Evolutionary conservation across 352 stramenopile genomes (phyloP), one percentile per base, ranked within the genome.

Genomic region (Phytophthora crassamura): DNA sequence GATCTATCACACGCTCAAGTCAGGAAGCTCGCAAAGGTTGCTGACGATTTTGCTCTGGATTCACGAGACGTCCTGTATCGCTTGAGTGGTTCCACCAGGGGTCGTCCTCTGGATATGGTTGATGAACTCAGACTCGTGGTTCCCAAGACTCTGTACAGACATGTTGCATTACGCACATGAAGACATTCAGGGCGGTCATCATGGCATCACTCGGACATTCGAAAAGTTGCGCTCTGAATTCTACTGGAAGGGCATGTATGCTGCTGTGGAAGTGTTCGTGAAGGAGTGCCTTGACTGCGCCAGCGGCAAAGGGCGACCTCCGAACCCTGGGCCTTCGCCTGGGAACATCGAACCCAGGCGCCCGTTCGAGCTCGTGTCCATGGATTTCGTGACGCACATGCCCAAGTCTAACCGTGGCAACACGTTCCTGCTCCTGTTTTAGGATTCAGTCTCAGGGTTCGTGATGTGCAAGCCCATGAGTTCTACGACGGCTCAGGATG

Each of bases 161-260:
- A 52, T 45, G 35, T 28, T 28, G 22, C 22, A 28, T 28, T 28
- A 28, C 4, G 22, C 22, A 28, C 22, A 28, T 28, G 22, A 52
- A 20, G 22, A 46, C 14, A 53, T 48, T 35, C 43, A 47, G 2
- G 41, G 32, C 32, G 42, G 41, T 15, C 54, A 54, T 11, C 42
- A 62, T 40, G 54, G 41, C 0, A 54, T 54, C 9, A 62, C 42
- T 2, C 22, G 54, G 33, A 48, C 54, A 4, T 54, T 48, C 47
- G 54, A 62, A 14, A 46, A 33, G 15, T 10, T 62, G 5, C 54
- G 41, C 15, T 62, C 40, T 11, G 54, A 53, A 5, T 54, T 62
- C 14, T 62, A 39, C 15, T 54, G 42, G 54, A 5, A 14, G 0
- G 18, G 54, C 1, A 62, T 62, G 41, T 62, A 51, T 6, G 25